Evolutionary conservation across 2,329 filamentous ascomycete genomes (phyloP).

Genomic region (Coniochaeta prunicola): DNA sequence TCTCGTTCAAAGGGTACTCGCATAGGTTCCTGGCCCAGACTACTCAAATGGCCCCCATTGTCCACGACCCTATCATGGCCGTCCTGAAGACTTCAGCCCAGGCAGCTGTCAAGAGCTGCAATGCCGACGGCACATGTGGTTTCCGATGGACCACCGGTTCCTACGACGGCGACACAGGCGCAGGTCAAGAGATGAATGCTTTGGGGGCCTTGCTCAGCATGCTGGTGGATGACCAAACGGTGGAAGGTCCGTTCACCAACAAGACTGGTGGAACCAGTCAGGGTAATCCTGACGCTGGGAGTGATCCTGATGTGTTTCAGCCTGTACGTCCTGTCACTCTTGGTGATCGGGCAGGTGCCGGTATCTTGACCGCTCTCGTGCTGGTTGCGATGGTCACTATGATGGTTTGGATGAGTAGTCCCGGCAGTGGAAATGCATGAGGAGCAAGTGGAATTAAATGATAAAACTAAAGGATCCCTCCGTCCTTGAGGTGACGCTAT

Average conservation of each 20-base stretch:
- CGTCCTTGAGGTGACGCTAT: neutral
- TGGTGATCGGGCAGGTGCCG: conserved; percentile 32
- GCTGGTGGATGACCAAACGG: conserved; percentile 23
- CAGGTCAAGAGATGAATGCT: conserved; percentile 46
- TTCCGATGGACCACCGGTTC: conserved; percentile 37
- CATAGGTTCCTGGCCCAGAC: conserved; percentile 41
- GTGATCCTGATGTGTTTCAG: conserved; percentile 1
- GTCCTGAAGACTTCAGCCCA: conserved; percentile 37
- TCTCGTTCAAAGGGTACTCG: conserved; percentile 51
- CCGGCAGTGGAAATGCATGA: neutral
- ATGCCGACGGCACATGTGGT: conserved; percentile 38
- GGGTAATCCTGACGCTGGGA: conserved; percentile 23
- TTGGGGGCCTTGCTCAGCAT: conserved; percentile 39
- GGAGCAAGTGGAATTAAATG: neutral
- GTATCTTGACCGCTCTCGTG: conserved; percentile 30
- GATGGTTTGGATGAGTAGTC: conserved; percentile 26
- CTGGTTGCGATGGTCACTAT: conserved; percentile 24
- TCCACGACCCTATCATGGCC: conserved; percentile 31
- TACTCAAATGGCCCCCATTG: conserved; percentile 40
- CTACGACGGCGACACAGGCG: conserved; percentile 39
- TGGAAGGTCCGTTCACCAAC: conserved; percentile 24
- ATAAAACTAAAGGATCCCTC: neutral
- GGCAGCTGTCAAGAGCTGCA: conserved; percentile 40
- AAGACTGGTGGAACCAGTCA: conserved; percentile 34
- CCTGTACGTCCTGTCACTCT: conserved; percentile 13